Evolutionary conservation across 352 stramenopile genomes (phyloP).

Genomic region (Elongisporangium anandrum): DNA sequence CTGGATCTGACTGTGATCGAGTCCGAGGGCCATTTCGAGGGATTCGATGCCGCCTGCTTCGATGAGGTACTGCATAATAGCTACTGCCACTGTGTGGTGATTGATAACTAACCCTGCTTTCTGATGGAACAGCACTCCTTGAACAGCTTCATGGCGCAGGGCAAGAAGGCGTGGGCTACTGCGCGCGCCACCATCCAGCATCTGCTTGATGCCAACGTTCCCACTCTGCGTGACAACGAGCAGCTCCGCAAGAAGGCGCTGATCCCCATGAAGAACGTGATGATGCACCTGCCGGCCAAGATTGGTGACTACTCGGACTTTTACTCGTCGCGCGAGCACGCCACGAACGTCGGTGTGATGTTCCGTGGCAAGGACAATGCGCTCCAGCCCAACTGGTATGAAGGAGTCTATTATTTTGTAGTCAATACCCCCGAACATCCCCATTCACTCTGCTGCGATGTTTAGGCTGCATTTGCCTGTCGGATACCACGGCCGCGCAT

Average conservation of each 20-base stretch:
- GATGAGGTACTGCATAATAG: slow-evolving; percentile 29
- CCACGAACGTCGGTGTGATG: slow-evolving; percentile 94
- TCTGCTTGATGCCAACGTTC: slow-evolving; percentile 74
- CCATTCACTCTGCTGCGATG: not conserved
- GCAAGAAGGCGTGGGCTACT: slow-evolving; percentile 81
- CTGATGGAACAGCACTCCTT: slow-evolving; percentile 44
- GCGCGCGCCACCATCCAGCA: slow-evolving; percentile 84
- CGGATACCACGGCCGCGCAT: slow-evolving; percentile 96
- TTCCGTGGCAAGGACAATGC: slow-evolving; percentile 93
- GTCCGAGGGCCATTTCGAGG: slow-evolving; percentile 86
- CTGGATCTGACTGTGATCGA: slow-evolving; percentile 90
- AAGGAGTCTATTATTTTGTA: not conserved
- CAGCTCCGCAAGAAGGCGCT: slow-evolving; percentile 71
- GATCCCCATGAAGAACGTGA: slow-evolving; percentile 64
- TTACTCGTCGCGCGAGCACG: slow-evolving; percentile 95
- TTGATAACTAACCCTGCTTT: not conserved
- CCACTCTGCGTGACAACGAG: slow-evolving; percentile 79
- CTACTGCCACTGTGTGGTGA: not conserved
- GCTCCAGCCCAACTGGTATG: slow-evolving; percentile 94
- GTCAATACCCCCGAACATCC: not conserved
- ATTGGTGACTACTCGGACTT: slow-evolving; percentile 99
- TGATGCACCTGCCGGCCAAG: slow-evolving; percentile 90
- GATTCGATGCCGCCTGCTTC: slow-evolving; percentile 75
- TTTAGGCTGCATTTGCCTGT: slow-evolving; percentile 92
- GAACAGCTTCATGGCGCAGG: slow-evolving; percentile 93